Base-by-base conservation (phyloP, 805 yeast genomes). In the Ogataea zsoltii region DNA sequence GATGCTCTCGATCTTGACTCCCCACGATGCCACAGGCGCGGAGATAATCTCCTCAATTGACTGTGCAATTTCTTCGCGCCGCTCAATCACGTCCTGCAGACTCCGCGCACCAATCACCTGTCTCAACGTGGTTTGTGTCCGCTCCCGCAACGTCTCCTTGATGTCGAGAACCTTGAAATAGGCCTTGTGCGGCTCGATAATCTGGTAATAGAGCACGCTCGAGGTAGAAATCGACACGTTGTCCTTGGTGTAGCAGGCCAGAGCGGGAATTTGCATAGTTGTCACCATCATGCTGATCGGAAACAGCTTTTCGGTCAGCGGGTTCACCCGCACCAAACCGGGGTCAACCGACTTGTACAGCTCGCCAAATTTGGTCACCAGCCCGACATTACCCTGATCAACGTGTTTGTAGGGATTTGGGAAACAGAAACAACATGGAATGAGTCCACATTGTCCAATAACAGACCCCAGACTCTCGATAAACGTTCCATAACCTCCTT, bases 81-180 rank as follows among this genome's bases (percentile, higher is more conserved):
- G 79, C 58, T 83, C 89, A 55, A 83, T 82, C 17, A 83, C 85
- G 54, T 83, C 89, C 66, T 83, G 90, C 55, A 83, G 68, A 16
- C 70, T 71, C 40, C 87, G 66, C 28, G 83, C 71, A 50, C 90
- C 90, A 44, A 82, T 75, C 17, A 83, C 90, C 53, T 83, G 87
- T 62, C 90, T 72, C 57, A 83, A 67, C 3, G 90, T 83, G 34
- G 88, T 83, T 63, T 83, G 87, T 4, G 88, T 82, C 60, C 88
- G 71, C 61, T 83, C 88, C 42, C 71, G 65, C 43, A 83, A 71
- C 14, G 89, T 85, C 34, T 62, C 65, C 48, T 72, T 72, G 46
- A 83, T 76, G 55, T 79, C 64, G 28, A 70, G 62, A 50, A 83
- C 79, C 25, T 82, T 77, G 55, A 75, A 83, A 42, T 74, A 68